Conservation (phyloP, 257 asterid species). For the Nicotiana attenuata region DNA sequence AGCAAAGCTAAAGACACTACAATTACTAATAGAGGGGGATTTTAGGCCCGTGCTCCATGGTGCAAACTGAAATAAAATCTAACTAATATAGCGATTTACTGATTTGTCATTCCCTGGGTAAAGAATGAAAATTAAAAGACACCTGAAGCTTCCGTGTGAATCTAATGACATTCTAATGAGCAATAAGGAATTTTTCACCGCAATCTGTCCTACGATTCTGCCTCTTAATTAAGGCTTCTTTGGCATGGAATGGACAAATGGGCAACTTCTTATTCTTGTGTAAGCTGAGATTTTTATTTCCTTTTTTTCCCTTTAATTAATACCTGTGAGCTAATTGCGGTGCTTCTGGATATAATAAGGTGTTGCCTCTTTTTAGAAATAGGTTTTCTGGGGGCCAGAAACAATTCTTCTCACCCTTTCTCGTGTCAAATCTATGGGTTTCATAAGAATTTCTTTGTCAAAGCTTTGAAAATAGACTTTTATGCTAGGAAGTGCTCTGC, state of each 20-base stretch:
- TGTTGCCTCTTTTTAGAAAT: neutral
- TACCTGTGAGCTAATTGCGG: neutral
- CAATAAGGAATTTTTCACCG: neutral
- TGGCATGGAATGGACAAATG: neutral
- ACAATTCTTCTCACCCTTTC: neutral
- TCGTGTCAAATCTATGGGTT: neutral
- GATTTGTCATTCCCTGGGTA: neutral
- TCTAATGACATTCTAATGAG: neutral
- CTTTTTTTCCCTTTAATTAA: neutral
- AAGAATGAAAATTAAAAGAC: neutral
- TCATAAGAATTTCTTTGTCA: neutral
- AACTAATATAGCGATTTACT: neutral
- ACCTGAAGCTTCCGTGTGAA: slow-evolving; percentile 5
- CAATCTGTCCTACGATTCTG: neutral
- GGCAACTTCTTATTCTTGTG: neutral
- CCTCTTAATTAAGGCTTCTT: neutral
- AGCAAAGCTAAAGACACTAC: neutral
- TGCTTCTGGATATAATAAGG: neutral
- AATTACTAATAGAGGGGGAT: neutral
- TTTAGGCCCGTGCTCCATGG: neutral
- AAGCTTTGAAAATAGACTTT: neutral
- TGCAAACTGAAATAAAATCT: neutral
- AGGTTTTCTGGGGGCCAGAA: neutral
- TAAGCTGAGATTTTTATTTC: neutral
- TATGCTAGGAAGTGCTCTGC: neutral